Evolutionary conservation across 1,284 basidiomycete genomes (phyloP), one percentile per base, ranked within the genome.

Genomic region (Boletus coffeatus): DNA sequence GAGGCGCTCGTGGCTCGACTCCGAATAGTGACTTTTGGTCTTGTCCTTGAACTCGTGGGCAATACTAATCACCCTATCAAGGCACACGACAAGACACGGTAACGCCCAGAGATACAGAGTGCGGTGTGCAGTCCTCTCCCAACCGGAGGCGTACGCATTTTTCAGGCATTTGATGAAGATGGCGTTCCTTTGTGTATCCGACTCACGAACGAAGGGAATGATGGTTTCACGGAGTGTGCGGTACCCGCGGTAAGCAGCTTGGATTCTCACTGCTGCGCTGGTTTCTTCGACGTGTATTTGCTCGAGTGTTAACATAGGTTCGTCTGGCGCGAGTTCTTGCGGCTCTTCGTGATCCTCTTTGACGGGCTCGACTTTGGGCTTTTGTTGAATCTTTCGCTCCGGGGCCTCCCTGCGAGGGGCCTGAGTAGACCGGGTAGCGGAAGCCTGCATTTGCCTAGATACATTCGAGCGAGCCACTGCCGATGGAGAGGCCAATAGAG

Each of bases 31-130:
- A 56, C 74, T 69, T 66, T 76, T 81, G 2, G 73, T 75, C 25
- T 68, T 66, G 8, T 41, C 68, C 67, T 80, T 82, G n/a, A 67
- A 65, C 1, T 70, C 64, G 43, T 71, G 63, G 1, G 75, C 67
- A 21, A 73, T 61, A 1, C 64, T 53, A 14, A 74, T 70, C 8
- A 76, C 71, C 18, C 71, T 67, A 25, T 83, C 78, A n/a, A 86
- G 73, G 62, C 76, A 81, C 3, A 79, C 69, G 21, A 83, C 73
- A 4, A 83, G 69, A 64, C 78, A 79, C 0, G 84, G 82, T 4
- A 86, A 70, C 5, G 82, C 79, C 1, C 83, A 82, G 2, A 83
- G 74, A 69, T 80, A 83, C 16, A 82, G 70, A 4, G 74, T 62
- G 18, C 77, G 77, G 65, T 85, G 84, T 29, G 64, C 66, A 13